Evolutionary conservation across 371 early-diverging fungal species (phyloP).

Genomic region (Mortierella sp.): DNA sequence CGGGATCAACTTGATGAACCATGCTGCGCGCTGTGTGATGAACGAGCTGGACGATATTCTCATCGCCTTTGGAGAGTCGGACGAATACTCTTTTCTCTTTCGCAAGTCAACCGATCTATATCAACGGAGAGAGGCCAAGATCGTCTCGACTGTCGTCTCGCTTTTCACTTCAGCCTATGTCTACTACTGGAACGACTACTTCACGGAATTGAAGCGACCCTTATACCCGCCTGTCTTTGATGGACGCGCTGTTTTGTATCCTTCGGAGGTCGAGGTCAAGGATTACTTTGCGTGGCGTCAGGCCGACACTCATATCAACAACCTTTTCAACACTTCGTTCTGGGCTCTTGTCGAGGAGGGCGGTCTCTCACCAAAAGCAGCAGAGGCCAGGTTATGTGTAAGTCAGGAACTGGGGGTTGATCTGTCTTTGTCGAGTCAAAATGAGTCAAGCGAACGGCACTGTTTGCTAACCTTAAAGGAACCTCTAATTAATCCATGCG

Average conservation of each 20-base stretch:
- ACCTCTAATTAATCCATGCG: background rate
- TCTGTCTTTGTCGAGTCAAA: background rate
- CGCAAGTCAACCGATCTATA: conserved; percentile 71
- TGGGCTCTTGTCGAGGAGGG: conserved; percentile 91
- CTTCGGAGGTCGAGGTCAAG: conserved; percentile 80
- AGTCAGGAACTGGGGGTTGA: conserved; percentile 19
- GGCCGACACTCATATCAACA: conserved; percentile 93
- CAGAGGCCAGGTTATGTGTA: conserved; percentile 78
- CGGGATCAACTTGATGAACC: conserved; percentile 90
- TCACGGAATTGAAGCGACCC: conserved; percentile 66
- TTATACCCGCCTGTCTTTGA: conserved; percentile 92
- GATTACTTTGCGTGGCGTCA: conserved; percentile 97
- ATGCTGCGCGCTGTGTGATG: conserved; percentile 85
- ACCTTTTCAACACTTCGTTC: conserved; percentile 94
- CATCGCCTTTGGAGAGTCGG: conserved; percentile 94
- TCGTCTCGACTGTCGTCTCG: conserved; percentile 86
- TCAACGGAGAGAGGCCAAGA: conserved; percentile 88
- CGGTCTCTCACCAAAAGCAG: conserved; percentile 70
- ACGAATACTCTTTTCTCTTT: conserved; percentile 85
- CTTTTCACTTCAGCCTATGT: conserved; percentile 91
- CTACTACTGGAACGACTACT: conserved; percentile 84
- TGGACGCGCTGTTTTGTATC: conserved; percentile 91
- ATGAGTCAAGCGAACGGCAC: background rate
- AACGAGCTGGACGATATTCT: conserved; percentile 84
- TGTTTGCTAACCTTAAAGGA: background rate